These are phyloP conservation scores for Fusarium sp. DNA, from an alignment of 2,329 filamentous ascomycete genomes.

Conservation along the genomic window DNA sequence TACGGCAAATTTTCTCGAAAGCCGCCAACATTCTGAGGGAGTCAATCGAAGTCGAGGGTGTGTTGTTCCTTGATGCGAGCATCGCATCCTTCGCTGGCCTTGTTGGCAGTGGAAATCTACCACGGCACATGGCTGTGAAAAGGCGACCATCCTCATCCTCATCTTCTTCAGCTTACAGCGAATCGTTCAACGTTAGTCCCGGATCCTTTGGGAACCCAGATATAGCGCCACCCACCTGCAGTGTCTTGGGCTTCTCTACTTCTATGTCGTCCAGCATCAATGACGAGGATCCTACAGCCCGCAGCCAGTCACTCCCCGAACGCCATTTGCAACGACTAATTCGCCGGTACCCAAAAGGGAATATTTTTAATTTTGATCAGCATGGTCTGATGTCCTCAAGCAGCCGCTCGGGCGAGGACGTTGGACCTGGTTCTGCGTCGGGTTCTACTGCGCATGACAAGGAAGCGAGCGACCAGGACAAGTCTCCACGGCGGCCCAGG, in stretches of 20 bases:
- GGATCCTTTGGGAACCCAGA: background rate
- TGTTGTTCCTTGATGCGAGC: conserved; percentile 48
- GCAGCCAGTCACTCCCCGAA: conserved; percentile 1
- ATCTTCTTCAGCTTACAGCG: background rate
- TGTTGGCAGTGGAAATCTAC: background rate
- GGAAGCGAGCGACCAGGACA: too few species aligned
- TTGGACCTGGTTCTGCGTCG: background rate
- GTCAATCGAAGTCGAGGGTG: conserved; percentile 54
- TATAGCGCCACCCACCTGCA: conserved; percentile 31
- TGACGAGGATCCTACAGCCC: conserved; percentile 22
- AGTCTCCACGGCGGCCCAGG: background rate
- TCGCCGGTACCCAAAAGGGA: conserved; percentile 56
- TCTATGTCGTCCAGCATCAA: conserved; percentile 48
- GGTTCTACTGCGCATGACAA: background rate
- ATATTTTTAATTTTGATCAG: conserved; percentile 57
- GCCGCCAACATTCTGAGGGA: conserved; percentile 57
- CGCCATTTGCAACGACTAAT: conserved; percentile 17
- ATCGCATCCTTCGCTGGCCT: conserved; percentile 32
- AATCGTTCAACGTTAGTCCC: conserved; percentile 12
- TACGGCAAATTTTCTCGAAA: conserved; percentile 47
- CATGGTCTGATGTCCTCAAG: conserved; percentile 48
- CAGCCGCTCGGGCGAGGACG: conserved; percentile 45
- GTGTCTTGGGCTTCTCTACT: conserved; percentile 53
- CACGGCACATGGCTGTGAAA: background rate
- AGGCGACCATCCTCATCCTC: conserved; percentile 15